Evolutionary conservation across 2,329 filamentous ascomycete genomes (phyloP).

Genomic region (Cladophialophora immunda): DNA sequence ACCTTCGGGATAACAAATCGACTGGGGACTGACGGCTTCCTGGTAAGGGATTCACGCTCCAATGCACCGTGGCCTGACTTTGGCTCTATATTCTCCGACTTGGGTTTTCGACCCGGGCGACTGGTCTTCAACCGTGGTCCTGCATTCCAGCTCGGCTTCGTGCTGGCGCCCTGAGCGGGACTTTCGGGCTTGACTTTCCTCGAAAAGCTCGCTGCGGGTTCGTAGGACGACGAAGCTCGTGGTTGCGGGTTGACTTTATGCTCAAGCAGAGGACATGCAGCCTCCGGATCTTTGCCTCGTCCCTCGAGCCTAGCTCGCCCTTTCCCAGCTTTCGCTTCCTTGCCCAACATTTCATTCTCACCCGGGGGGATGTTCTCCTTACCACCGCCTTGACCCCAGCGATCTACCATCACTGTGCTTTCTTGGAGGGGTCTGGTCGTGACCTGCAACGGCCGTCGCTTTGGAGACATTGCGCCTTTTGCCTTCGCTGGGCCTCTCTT

Average conservation of each 20-base stretch:
- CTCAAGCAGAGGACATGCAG: not conserved
- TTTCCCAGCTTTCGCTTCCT: not conserved
- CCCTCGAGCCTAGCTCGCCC: not conserved
- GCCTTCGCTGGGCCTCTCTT: not conserved
- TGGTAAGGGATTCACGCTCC: not conserved
- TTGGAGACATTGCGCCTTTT: not conserved
- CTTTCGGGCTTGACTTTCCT: constrained; percentile 8
- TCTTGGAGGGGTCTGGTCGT: constrained; percentile 52
- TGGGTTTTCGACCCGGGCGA: constrained; percentile 1
- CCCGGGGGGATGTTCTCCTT: constrained; percentile 71
- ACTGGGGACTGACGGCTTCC: constrained; percentile 30
- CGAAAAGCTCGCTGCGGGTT: constrained; percentile 20
- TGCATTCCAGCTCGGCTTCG: constrained; percentile 28
- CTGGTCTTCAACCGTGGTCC: constrained; percentile 7
- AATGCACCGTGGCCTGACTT: not conserved
- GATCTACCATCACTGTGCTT: constrained; percentile 52
- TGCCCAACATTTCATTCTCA: constrained; percentile 7
- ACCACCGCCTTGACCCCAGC: constrained; percentile 63
- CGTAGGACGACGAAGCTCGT: not conserved
- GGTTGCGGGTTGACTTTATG: not conserved
- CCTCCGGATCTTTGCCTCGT: not conserved
- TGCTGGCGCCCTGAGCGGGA: not conserved
- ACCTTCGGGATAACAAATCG: constrained; percentile 37
- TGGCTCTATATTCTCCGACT: constrained; percentile 2
- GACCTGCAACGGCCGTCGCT: constrained; percentile 59